Conservation (phyloP, 2,329 filamentous ascomycete genomes). For the Clonostachys sp. region DNA sequence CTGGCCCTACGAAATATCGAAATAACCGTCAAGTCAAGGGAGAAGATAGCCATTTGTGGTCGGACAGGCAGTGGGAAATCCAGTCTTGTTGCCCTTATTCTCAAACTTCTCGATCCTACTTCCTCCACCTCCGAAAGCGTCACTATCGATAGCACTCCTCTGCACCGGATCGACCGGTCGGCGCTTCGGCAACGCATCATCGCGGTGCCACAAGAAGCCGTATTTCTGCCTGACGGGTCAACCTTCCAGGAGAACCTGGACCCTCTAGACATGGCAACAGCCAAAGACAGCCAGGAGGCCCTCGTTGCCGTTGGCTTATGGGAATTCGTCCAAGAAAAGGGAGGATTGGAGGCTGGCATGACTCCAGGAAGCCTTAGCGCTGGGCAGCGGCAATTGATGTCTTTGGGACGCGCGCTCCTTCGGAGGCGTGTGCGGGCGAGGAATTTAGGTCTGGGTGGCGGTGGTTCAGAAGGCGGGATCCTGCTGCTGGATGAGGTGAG, state of each 20-base stretch:
- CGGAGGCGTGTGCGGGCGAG: constrained; percentile 20
- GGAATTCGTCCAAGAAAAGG: constrained; percentile 19
- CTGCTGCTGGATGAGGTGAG: constrained; percentile 37
- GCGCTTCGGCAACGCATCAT: constrained; percentile 41
- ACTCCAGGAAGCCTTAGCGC: constrained; percentile 44
- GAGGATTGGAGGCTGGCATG: constrained; percentile 29
- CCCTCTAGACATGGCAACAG: constrained; percentile 21
- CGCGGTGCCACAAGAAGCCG: constrained; percentile 47
- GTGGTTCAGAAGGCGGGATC: constrained; percentile 14
- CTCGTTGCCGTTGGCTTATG: constrained; percentile 28
- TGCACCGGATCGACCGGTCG: constrained; percentile 29
- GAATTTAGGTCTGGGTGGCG: neutral
- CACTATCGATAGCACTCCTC: constrained; percentile 33
- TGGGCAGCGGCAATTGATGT: constrained; percentile 62
- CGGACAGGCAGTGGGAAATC: constrained; percentile 38
- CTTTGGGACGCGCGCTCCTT: constrained; percentile 54
- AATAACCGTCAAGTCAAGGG: constrained; percentile 18
- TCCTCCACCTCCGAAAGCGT: constrained; percentile 17
- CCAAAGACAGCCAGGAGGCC: constrained; percentile 22
- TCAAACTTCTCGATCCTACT: constrained; percentile 34
- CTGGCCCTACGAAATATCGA: constrained; percentile 17
- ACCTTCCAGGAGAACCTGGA: constrained; percentile 37
- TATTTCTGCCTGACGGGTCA: constrained; percentile 41
- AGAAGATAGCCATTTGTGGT: constrained; percentile 29
- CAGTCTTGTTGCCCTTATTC: constrained; percentile 29